These are phyloP conservation scores for Exophiala alcalophila DNA, from an alignment of 2,329 filamentous ascomycete species.

Conservation along the genomic window DNA sequence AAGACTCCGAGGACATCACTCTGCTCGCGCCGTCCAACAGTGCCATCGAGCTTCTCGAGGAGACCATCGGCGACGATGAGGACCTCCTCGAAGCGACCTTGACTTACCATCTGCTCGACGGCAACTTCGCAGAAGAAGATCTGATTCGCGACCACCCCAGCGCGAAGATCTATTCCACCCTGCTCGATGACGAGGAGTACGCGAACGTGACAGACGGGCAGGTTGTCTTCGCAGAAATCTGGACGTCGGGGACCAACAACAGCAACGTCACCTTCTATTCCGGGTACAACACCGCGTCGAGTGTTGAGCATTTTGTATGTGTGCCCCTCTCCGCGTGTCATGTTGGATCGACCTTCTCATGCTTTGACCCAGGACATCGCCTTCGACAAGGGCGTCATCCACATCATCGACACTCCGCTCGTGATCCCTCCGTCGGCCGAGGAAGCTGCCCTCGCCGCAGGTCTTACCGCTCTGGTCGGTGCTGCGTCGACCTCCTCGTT, in stretches of 20 bases:
- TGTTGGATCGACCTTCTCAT: no score
- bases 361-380: constrained; percentile 41
- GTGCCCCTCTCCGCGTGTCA: no score
- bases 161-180: no score
- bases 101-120: constrained; percentile 59
- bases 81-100: constrained; percentile 46
- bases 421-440: constrained; percentile 46
- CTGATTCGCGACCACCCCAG: constrained; percentile 44
- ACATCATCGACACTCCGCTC: constrained; percentile 52
- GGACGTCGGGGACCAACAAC: no score
- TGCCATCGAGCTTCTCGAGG: constrained; percentile 42
- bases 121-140: constrained; percentile 39
- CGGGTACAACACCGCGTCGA: constrained; percentile 50
- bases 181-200: constrained; percentile 51
- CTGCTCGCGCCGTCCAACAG: constrained; percentile 57
- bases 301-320: no score
- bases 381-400: constrained; percentile 49
- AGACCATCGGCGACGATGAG: constrained; percentile 19
- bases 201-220: constrained; percentile 61
- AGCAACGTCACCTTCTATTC: constrained; percentile 51
- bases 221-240: constrained; percentile 48
- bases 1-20: constrained; percentile 59
- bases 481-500: constrained; percentile 44
- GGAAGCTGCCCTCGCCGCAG: constrained; percentile 41
- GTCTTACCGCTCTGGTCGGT: constrained; percentile 48